phyloP scores from a whole-genome alignment of 2,329 filamentous ascomycete species.

The Alternaria incomplexa region DNA sequence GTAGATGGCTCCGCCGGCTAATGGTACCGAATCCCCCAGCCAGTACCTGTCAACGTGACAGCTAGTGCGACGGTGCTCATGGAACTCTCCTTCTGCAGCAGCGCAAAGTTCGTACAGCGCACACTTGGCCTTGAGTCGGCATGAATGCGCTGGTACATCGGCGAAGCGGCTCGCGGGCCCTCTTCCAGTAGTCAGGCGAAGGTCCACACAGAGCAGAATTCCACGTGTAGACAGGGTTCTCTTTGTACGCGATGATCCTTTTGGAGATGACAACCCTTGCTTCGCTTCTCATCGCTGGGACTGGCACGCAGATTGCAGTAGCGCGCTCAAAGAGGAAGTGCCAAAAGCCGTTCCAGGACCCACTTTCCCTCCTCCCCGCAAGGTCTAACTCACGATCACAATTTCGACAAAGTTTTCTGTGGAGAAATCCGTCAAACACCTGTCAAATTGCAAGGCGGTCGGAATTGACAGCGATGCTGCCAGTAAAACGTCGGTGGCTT shows the following conservation, averaged over 20 bases:
- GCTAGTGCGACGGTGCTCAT: constrained; percentile 21
- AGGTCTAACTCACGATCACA: constrained; percentile 37
- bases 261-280: constrained; percentile 33
- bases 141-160: constrained; percentile 17
- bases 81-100: constrained; percentile 11
- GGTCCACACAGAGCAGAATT: constrained; percentile 27
- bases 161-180: constrained; percentile 27
- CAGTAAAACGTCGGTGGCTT: constrained; percentile 1
- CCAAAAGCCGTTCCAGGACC: constrained; percentile 34
- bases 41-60: constrained; percentile 17
- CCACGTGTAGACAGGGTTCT: constrained; percentile 48
- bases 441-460: constrained; percentile 22
- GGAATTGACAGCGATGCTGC: constrained; percentile 15
- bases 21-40: constrained; percentile 29
- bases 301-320: constrained; percentile 45
- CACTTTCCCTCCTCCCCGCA: constrained; percentile 49
- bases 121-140: constrained; percentile 11
- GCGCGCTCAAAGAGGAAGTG: constrained; percentile 32
- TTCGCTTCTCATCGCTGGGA: constrained; percentile 47
- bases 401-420: constrained; percentile 41
- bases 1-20: constrained; percentile 31
- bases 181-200: constrained; percentile 32
- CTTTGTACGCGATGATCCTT: constrained; percentile 35
- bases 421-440: constrained; percentile 28
- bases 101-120: constrained; percentile 14